phyloP scores from a whole-genome alignment of 305 asterid genomes.

The Ilex paraguariensis region DNA sequence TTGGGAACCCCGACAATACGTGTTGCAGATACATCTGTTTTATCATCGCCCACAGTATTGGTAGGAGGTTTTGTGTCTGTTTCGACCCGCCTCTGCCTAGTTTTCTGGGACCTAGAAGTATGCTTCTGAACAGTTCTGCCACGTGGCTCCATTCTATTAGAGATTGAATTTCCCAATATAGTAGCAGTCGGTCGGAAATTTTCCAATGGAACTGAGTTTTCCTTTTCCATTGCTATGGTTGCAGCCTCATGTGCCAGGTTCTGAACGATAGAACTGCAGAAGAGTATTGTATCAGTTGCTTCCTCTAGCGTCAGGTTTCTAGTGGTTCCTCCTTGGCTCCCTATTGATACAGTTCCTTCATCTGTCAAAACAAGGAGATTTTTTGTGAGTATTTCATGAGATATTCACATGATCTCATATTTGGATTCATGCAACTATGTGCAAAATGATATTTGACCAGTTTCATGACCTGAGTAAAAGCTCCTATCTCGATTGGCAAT shows the following conservation, averaged over 20 bases:
- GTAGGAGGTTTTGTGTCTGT: conserved; percentile 37
- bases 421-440: too few species aligned
- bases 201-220: conserved; percentile 33
- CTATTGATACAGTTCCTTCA: conserved; percentile 52
- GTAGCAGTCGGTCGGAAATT: conserved; percentile 43
- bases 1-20: conserved; percentile 48
- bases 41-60: conserved; percentile 31
- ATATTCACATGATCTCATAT: neutral
- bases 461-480: too few species aligned
- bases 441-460: too few species aligned
- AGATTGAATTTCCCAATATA: conserved; percentile 37
- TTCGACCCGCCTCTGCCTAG: conserved; percentile 47
- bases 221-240: conserved; percentile 68
- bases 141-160: conserved; percentile 48
- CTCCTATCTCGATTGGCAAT: too few species aligned
- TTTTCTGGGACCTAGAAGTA: conserved; percentile 56
- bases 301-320: conserved; percentile 88
- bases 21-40: conserved; percentile 28
- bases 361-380: conserved; percentile 35
- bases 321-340: conserved; percentile 38
- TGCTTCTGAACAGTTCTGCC: conserved; percentile 45
- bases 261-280: conserved; percentile 96
- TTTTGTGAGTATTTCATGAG: too few species aligned
- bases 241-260: conserved; percentile 84
- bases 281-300: conserved; percentile 92